Evolutionary conservation across 768 basidiomycete species (phyloP).

Genomic region (Lentinus brumalis): DNA sequence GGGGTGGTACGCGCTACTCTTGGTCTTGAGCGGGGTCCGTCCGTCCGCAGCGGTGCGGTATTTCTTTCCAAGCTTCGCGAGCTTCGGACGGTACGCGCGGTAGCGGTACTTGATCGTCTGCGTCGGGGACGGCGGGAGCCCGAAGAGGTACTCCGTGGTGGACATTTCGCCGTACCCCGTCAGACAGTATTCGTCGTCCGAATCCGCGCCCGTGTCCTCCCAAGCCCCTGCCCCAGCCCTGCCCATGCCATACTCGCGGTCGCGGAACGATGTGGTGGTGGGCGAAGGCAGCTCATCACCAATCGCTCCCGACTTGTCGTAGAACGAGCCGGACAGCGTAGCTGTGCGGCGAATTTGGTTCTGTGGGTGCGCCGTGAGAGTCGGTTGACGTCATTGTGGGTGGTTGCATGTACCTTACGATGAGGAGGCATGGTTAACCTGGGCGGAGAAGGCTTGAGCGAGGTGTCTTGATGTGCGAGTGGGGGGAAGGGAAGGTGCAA

Average conservation of each 20-base stretch:
- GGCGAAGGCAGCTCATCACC: slow-evolving; percentile 12
- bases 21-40: slow-evolving; percentile 10
- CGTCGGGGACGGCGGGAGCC: slow-evolving; percentile 20
- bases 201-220: slow-evolving; percentile 1
- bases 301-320: slow-evolving; percentile 18
- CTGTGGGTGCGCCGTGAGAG: background rate
- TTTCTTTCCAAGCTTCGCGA: slow-evolving; percentile 15
- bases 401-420: slow-evolving; percentile 2
- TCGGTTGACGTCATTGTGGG: background rate
- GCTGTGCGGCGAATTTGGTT: slow-evolving; percentile 9
- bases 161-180: slow-evolving; percentile 21
- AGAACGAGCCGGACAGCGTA: slow-evolving; percentile 9
- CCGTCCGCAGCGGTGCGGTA: slow-evolving; percentile 10
- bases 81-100: slow-evolving; percentile 21
- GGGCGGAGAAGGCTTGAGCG: background rate
- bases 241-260: background rate
- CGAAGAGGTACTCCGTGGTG: slow-evolving; percentile 7
- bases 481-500: background rate
- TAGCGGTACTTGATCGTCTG: slow-evolving; percentile 24
- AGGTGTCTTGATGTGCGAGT: background rate
- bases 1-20: slow-evolving; percentile 6
- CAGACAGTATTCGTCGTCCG: slow-evolving; percentile 19
- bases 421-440: slow-evolving; percentile 10
- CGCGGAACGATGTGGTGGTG: background rate
- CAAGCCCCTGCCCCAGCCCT: background rate